Conservation (phyloP, 2,329 filamentous ascomycete species). For the Pleomassaria siparia region DNA sequence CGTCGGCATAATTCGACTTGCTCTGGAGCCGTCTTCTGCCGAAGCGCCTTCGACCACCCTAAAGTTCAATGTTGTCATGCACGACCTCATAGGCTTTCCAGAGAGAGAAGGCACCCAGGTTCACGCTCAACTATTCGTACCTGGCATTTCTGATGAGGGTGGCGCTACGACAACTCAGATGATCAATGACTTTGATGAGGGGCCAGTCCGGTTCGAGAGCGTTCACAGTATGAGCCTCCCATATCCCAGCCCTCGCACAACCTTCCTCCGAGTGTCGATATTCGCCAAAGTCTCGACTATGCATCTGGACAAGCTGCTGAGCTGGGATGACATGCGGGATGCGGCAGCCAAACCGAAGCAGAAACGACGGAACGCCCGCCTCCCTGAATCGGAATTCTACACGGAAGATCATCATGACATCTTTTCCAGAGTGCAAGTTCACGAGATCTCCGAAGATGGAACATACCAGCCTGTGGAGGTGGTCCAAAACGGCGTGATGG, state of each 20-base stretch:
- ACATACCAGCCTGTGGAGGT: constrained; percentile 93
- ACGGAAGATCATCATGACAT: constrained; percentile 93
- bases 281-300: constrained; percentile 89
- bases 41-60: constrained; percentile 88
- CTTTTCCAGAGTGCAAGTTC: constrained; percentile 81
- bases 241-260: constrained; percentile 71
- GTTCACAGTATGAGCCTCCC: constrained; percentile 97
- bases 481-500: constrained; percentile 78
- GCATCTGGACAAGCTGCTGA: constrained; percentile 94
- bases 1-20: constrained; percentile 86
- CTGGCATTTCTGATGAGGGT: constrained; percentile 78
- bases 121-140: constrained; percentile 94
- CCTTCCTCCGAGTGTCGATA: constrained; percentile 81
- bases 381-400: constrained; percentile 90
- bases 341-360: constrained; percentile 58
- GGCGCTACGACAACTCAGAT: constrained; percentile 94
- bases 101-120: constrained; percentile 95
- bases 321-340: constrained; percentile 98
- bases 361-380: constrained; percentile 64
- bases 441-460: constrained; percentile 88
- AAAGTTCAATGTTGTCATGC: constrained; percentile 99
- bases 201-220: constrained; percentile 90
- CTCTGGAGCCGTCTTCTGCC: constrained; percentile 89
- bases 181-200: constrained; percentile 91
- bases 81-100: constrained; percentile 90